Evolutionary conservation across 352 stramenopile genomes (phyloP).

Genomic region (Phytopythium vexans): DNA sequence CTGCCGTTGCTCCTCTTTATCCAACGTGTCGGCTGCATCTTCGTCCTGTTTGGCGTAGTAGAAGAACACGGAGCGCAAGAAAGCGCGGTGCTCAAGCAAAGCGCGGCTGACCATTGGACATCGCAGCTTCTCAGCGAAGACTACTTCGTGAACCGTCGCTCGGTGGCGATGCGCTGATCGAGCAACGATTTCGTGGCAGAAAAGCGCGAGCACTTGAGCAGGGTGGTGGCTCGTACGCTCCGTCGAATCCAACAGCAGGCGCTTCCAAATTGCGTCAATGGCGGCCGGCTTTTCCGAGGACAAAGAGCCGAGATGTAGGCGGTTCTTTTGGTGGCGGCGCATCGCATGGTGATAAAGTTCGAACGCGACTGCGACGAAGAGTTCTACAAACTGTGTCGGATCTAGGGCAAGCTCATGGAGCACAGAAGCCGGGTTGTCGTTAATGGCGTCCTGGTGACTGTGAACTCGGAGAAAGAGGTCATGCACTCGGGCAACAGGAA

Average conservation of each 20-base stretch:
- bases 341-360: background rate
- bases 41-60: slow-evolving; percentile 47
- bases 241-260: background rate
- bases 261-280: slow-evolving; percentile 5
- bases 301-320: background rate
- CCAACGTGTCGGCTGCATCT: slow-evolving; percentile 11
- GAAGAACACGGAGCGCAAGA: slow-evolving; percentile 52
- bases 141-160: slow-evolving; percentile 11
- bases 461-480: slow-evolving; percentile 18
- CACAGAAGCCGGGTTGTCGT: background rate
- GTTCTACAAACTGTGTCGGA: slow-evolving; percentile 21
- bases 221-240: slow-evolving; percentile 7
- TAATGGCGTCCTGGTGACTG: background rate
- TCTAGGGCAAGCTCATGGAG: slow-evolving; percentile 13
- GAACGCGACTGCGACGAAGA: slow-evolving; percentile 28
- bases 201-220: slow-evolving; percentile 32
- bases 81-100: slow-evolving; percentile 54
- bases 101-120: slow-evolving; percentile 37
- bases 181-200: slow-evolving; percentile 37
- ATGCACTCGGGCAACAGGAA: slow-evolving; percentile 19
- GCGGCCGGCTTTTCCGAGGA: background rate
- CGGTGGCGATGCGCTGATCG: slow-evolving; percentile 11
- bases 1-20: background rate
- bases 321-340: background rate
- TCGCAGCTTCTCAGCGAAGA: slow-evolving; percentile 41